A percentile compares a stretch with the other conserved stretches of the same genome.
Evolutionary conservation across 2,329 filamentous ascomycete genomes (phyloP).

Genomic region (Thielaviopsis cerberus): DNA sequence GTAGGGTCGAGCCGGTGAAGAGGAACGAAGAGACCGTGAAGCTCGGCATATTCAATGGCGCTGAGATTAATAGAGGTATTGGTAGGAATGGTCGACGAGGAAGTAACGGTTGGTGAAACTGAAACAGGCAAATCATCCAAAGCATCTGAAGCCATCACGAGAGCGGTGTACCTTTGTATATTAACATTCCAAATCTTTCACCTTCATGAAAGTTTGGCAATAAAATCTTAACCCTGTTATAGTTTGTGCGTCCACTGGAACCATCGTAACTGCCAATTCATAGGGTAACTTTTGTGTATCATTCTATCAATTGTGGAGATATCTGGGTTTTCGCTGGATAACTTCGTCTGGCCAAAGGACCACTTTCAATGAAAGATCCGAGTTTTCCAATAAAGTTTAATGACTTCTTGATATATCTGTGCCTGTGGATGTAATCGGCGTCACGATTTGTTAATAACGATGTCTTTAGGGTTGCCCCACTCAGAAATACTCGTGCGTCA

Average conservation of each 20-base stretch:
- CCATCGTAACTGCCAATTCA: neutral
- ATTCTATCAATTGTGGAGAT: neutral
- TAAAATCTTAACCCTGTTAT: neutral
- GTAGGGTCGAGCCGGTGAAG: neutral
- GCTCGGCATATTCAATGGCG: constrained; percentile 12
- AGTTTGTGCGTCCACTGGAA: neutral
- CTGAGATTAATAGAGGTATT: constrained; percentile 15
- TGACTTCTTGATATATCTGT: neutral
- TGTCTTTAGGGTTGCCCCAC: neutral
- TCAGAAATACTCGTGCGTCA: neutral
- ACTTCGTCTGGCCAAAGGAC: too few species aligned
- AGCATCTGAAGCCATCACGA: neutral
- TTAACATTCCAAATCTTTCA: neutral
- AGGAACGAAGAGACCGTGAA: constrained; percentile 8
- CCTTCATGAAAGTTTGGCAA: neutral
- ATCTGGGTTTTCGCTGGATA: neutral
- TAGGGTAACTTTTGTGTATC: neutral
- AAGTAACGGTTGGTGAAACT: neutral
- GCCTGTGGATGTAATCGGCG: neutral
- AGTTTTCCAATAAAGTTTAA: too few species aligned
- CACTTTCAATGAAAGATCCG: too few species aligned
- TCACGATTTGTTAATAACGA: too few species aligned
- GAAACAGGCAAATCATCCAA: neutral
- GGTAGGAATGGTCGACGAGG: neutral
- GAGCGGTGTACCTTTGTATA: neutral